Conservation (phyloP, 169 alveolate genomes). For the Cryptosporidium meleagridis region DNA sequence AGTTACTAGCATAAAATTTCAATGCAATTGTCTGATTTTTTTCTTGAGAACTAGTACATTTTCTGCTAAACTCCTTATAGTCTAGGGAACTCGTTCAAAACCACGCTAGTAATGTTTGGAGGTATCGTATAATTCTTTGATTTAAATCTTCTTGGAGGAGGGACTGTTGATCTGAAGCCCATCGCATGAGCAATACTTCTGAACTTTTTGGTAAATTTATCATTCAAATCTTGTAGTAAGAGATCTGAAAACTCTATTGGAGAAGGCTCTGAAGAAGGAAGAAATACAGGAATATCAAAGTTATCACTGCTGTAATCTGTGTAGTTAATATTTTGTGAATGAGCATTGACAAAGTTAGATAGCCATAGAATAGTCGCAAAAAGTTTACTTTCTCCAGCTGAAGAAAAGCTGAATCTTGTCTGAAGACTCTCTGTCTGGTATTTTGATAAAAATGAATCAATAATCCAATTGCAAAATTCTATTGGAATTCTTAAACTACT, state of each 20-base stretch:
- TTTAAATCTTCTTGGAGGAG: neutral
- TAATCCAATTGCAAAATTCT: slow-evolving; percentile 55
- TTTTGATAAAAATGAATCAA: slow-evolving; percentile 31
- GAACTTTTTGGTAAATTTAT: slow-evolving; percentile 35
- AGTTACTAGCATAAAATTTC: neutral
- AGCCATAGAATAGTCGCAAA: slow-evolving; percentile 39
- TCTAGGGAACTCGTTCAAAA: slow-evolving; percentile 15
- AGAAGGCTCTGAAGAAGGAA: slow-evolving; percentile 36
- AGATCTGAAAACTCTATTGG: slow-evolving; percentile 44
- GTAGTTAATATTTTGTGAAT: slow-evolving; percentile 14
- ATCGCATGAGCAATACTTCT: slow-evolving; percentile 19
- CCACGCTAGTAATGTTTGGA: slow-evolving; percentile 22
- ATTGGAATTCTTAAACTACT: slow-evolving; percentile 6
- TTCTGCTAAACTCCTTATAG: neutral
- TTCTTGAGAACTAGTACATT: neutral
- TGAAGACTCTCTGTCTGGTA: slow-evolving; percentile 51
- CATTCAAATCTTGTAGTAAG: slow-evolving; percentile 25
- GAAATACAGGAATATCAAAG: slow-evolving; percentile 19
- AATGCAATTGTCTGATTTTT: neutral
- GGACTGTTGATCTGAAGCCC: slow-evolving; percentile 44
- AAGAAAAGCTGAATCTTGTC: slow-evolving; percentile 20
- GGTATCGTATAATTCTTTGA: slow-evolving; percentile 39
- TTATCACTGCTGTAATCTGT: neutral
- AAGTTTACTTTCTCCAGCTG: slow-evolving; percentile 53
- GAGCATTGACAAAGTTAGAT: slow-evolving; percentile 35